Percentiles rank a stretch among this genome's conserved stretches.
Conservation (phyloP, 805 yeast species). For the Kodamaea sagamina region DNA sequence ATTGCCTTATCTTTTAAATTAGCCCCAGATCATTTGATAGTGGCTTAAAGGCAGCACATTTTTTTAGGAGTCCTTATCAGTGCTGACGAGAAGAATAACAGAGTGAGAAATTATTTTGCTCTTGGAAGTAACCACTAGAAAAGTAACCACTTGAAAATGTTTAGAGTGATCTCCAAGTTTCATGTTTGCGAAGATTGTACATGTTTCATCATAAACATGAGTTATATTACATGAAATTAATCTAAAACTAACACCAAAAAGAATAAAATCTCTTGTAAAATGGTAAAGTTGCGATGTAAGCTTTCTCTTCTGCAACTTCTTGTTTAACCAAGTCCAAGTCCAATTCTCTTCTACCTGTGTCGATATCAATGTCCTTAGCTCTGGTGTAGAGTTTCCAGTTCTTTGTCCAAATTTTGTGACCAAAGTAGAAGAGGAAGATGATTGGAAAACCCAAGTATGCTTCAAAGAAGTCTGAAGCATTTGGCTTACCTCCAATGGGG, state of each 20-base stretch:
- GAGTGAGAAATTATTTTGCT: no score
- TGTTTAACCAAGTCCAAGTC: conserved; percentile 57
- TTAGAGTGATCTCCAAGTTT: no score
- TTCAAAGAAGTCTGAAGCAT: conserved; percentile 43
- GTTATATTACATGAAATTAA: no score
- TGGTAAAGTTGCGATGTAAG: conserved; percentile 46
- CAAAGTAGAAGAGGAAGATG: conserved; percentile 40
- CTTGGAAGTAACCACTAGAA: no score
- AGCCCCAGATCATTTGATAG: no score
- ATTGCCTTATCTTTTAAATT: no score
- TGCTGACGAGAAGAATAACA: no score
- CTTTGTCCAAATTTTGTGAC: conserved; percentile 48
- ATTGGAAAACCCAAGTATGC: conserved; percentile 50
- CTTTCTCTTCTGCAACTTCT: conserved; percentile 59
- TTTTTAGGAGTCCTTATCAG: no score
- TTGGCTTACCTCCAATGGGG: conserved; percentile 37
- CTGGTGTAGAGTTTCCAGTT: conserved; percentile 47
- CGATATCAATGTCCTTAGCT: conserved; percentile 55
- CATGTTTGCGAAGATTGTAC: no score
- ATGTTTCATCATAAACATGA: no score
- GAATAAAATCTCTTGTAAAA: conserved; percentile 50
- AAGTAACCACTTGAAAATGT: no score
- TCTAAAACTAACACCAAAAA: conserved; percentile 50
- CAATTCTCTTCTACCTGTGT: conserved; percentile 60
- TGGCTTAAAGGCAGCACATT: no score